Conservation (phyloP, 768 basidiomycete species). For the Sarcodon sp. region DNA sequence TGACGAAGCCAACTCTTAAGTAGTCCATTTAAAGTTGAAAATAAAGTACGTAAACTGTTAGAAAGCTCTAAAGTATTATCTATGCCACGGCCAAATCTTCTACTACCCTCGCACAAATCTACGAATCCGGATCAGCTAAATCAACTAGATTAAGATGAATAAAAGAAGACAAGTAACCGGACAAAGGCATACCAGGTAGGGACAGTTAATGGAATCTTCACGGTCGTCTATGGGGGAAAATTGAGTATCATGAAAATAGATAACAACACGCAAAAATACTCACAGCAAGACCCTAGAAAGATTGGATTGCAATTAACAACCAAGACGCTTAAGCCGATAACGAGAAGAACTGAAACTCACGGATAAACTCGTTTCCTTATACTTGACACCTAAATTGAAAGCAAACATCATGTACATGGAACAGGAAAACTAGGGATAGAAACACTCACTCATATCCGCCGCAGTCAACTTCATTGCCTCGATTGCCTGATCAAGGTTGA, state of each 20-base stretch:
- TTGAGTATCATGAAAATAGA: slow-evolving; percentile 5
- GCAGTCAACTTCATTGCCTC: slow-evolving; percentile 92
- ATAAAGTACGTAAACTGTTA: too few species aligned
- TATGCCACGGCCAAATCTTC: too few species aligned
- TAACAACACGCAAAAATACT: slow-evolving; percentile 11
- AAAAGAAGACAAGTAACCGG: too few species aligned
- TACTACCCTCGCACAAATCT: too few species aligned
- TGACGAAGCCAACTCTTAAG: too few species aligned
- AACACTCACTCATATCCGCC: slow-evolving; percentile 62
- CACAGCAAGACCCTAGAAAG: slow-evolving; percentile 43
- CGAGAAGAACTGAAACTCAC: slow-evolving; percentile 26
- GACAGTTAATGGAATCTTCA: slow-evolving; percentile 75
- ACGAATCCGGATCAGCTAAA: too few species aligned
- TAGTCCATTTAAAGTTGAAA: too few species aligned
- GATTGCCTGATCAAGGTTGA: slow-evolving; percentile 89
- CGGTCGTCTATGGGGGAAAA: slow-evolving; percentile 37
- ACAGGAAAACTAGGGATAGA: too few species aligned
- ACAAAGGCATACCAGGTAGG: slow-evolving; percentile 52
- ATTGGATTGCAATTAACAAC: neutral
- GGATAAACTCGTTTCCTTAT: slow-evolving; percentile 91
- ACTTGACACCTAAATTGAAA: slow-evolving; percentile 36
- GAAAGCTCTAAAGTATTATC: too few species aligned
- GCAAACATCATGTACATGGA: too few species aligned
- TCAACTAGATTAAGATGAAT: too few species aligned
- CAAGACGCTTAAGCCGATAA: neutral